Evolutionary conservation across 2,329 filamentous ascomycete species (phyloP), one percentile per base, ranked within the genome.

Genomic region (Onygenales sp.): DNA sequence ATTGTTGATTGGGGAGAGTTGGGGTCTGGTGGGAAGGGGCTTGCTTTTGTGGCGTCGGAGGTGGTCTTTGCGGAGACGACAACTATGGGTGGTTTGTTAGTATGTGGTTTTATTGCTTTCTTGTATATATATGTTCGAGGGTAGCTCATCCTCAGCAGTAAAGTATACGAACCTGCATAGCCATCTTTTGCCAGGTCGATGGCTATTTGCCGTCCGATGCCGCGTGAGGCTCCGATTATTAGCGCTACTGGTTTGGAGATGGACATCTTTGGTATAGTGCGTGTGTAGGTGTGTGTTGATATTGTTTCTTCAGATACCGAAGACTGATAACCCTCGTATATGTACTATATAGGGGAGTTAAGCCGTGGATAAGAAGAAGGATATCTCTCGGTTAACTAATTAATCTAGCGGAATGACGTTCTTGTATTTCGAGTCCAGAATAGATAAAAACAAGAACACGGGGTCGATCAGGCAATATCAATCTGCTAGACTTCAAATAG

Each of bases 191-290:
- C 85, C 2, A 94, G 75, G 64, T 89, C 86, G 61, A 94, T 78
- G 53, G 89, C 87, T 41, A 93, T 76, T 66, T 93, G 88, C 42
- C 87, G 77, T 45, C 89, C 89, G 58, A 94, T 92, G 39, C 89
- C 89, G 57, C 89, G 75, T 0, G 87, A 91, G 2, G 86, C 87
- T 41, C 87, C 87, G 17, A 91, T 78, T 4, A 92, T 75, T 17
- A 91, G 75, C 17, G 85, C 86, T 6, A 90, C 85, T 7, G 59
- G 62, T 17, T 65, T 60, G 38, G 47, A 39, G 14, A 17, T 42
- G 32, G n/a, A 27, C 55, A 57, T 55, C 10, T 10, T 47, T 38
- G 35, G 33, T n/a, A 7, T 49, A 14, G 27, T n/a, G 14, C 13
- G 31, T 39, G 31, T 32, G 13, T 7, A 32, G 31, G 6, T n/a